A percentile compares a stretch with the other conserved stretches of the same genome.
Conservation (phyloP, 192 early-diverging fungal species). For the Mycoemilia scoparia region DNA sequence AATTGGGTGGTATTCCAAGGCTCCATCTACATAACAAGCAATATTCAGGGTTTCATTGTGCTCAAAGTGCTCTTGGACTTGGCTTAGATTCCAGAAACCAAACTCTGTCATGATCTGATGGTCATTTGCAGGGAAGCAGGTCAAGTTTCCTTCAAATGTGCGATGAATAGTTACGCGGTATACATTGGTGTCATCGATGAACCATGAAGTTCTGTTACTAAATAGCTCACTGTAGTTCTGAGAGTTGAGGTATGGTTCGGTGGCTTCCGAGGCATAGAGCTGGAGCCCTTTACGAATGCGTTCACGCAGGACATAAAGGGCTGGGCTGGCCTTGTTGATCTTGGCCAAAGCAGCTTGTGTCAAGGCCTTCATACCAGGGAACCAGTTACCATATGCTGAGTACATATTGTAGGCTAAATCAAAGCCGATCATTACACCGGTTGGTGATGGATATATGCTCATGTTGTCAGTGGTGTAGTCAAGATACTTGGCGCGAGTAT, state of each 20-base stretch:
- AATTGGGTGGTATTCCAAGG: conserved; percentile 9
- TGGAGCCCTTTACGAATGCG: conserved; percentile 97
- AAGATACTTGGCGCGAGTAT: conserved; percentile 93
- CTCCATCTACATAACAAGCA: conserved; percentile 12
- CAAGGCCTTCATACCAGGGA: conserved; percentile 96
- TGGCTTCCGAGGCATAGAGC: conserved; percentile 95
- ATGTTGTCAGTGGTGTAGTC: conserved; percentile 97
- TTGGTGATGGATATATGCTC: conserved; percentile 98
- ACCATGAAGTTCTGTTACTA: conserved; percentile 98
- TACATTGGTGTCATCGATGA: conserved; percentile 98
- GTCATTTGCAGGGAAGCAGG: conserved; percentile 12
- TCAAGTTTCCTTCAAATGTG: conserved; percentile 97
- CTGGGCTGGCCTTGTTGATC: conserved; percentile 99
- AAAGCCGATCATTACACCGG: conserved; percentile 91
- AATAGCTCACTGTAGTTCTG: conserved; percentile 94
- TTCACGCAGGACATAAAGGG: conserved; percentile 90
- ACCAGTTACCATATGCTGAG: conserved; percentile 93
- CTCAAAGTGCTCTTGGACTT: conserved; percentile 13
- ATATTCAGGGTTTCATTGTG: conserved; percentile 2
- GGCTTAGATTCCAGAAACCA: conserved; percentile 10
- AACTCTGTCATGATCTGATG: conserved; percentile 16
- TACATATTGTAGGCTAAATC: conserved; percentile 93
- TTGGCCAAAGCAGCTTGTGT: conserved; percentile 96
- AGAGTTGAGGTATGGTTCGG: conserved; percentile 91
- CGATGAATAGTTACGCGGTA: conserved; percentile 99